Conservation (phyloP, 2,329 filamentous ascomycete genomes). For the Delphinella strobiligena region DNA sequence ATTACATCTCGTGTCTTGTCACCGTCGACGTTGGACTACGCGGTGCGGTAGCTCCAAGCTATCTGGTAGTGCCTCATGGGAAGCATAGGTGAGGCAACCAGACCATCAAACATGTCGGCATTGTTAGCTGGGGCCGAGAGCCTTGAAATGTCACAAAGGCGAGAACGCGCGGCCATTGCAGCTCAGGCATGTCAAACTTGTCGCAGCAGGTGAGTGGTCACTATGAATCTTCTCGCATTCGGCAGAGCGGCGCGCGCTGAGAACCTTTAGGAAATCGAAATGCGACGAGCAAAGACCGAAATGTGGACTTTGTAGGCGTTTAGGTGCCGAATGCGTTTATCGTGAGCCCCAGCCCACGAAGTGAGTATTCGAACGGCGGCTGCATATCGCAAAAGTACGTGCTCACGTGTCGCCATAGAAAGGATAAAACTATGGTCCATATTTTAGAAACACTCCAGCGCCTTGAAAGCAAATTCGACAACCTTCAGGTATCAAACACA, state of each 20-base stretch:
- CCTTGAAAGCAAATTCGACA: conserved; percentile 46
- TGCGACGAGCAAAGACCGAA: conserved; percentile 52
- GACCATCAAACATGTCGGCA: conserved; percentile 1
- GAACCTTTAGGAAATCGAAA: conserved; percentile 44
- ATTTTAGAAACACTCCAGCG: conserved; percentile 45
- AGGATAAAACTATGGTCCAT: conserved; percentile 51
- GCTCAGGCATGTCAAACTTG: conserved; percentile 49
- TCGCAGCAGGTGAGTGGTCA: conserved; percentile 24
- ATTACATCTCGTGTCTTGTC: no score
- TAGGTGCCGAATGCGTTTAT: conserved; percentile 48
- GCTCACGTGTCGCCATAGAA: conserved; percentile 27
- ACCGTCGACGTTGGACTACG: not conserved
- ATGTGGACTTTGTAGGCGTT: conserved; percentile 46
- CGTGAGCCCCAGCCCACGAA: conserved; percentile 50
- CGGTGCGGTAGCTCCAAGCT: not conserved
- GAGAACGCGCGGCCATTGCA: conserved; percentile 38
- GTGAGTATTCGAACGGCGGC: conserved; percentile 29
- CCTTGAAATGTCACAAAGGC: conserved; percentile 18
- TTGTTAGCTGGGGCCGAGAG: conserved; percentile 3
- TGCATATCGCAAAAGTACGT: not conserved
- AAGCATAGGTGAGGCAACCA: not conserved
- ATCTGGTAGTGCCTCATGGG: not conserved
- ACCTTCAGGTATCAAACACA: conserved; percentile 13
- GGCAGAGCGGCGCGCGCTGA: no score
- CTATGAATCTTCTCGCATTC: no score